phyloP scores from a whole-genome alignment of 2,329 filamentous ascomycete genomes.

The Fusarium nodosum region DNA sequence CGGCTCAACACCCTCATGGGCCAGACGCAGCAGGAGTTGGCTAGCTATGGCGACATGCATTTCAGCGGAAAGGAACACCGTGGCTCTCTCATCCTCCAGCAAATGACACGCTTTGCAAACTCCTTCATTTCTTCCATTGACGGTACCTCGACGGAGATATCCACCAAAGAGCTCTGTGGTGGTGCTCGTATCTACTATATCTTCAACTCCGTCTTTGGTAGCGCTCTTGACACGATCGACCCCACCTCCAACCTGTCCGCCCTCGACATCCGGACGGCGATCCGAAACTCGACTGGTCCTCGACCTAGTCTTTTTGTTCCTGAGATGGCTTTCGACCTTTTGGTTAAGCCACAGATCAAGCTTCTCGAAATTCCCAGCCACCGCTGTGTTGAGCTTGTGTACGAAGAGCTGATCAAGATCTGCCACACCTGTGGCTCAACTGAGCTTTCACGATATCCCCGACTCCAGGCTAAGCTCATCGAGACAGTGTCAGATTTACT shows the following conservation, averaged over 20 bases:
- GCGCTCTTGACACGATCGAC: conserved; percentile 94
- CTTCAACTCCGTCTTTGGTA: conserved; percentile 98
- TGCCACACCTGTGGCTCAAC: conserved; percentile 98
- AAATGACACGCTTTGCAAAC: conserved; percentile 98
- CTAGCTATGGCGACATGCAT: conserved; percentile 97
- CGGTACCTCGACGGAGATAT: conserved; percentile 98
- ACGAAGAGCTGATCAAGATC: conserved; percentile 99
- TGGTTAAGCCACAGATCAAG: conserved; percentile 99
- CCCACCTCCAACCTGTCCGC: conserved; percentile 95
- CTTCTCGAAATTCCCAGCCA: conserved; percentile 94
- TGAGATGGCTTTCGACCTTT: conserved; percentile 95
- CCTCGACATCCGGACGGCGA: conserved; percentile 95
- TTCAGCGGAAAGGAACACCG: conserved; percentile 98
- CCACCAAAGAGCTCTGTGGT: conserved; percentile 96
- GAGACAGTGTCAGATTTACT: conserved; percentile 97
- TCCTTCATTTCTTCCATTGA: conserved; percentile 99
- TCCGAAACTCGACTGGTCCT: conserved; percentile 96
- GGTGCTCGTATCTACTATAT: conserved; percentile 98
- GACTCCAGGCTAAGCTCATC: conserved; percentile 95
- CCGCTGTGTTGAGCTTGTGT: conserved; percentile 96
- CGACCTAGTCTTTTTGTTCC: conserved; percentile 96
- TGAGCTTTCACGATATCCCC: conserved; percentile 90
- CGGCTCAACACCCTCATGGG: conserved; percentile 98
- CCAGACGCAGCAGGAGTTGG: conserved; percentile 98
- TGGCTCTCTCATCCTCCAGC: conserved; percentile 92